phyloP scores from a whole-genome alignment of 148 eudicot species.

The Amaranthus cruentus region DNA sequence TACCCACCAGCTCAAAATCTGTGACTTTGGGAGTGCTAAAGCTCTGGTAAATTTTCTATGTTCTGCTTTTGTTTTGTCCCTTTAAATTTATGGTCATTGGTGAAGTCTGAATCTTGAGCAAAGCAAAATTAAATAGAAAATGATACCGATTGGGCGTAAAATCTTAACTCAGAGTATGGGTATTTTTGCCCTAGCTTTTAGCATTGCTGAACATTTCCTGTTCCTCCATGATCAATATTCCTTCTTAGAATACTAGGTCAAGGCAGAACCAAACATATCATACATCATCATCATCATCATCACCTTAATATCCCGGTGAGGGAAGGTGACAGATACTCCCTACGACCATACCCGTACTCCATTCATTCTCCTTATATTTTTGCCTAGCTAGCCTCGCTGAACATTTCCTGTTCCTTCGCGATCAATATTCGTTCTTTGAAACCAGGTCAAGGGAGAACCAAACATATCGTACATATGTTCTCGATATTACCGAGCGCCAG shows the following conservation, averaged over 20 bases:
- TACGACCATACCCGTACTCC: too few species aligned
- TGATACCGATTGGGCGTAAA: too few species aligned
- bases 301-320: too few species aligned
- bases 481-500: constrained; percentile 83
- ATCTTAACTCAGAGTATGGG: background rate
- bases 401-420: background rate
- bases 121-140: too few species aligned
- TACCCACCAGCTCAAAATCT: constrained; percentile 87
- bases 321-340: too few species aligned
- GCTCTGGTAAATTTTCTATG: constrained; percentile 45
- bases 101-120: background rate
- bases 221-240: background rate
- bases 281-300: constrained; percentile 41
- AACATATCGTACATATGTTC: constrained; percentile 85
- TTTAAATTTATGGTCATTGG: background rate
- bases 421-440: constrained; percentile 4
- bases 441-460: constrained; percentile 72
- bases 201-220: background rate
- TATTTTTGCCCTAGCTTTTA: background rate
- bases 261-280: constrained; percentile 76
- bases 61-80: background rate
- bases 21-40: constrained; percentile 96
- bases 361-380: background rate
- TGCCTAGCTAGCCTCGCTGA: background rate
- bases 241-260: constrained; percentile 39